Percentiles rank a stretch among this genome's conserved stretches.
phyloP scores from a whole-genome alignment of 2,329 filamentous ascomycete species.

The Colletotrichum paranaense region DNA sequence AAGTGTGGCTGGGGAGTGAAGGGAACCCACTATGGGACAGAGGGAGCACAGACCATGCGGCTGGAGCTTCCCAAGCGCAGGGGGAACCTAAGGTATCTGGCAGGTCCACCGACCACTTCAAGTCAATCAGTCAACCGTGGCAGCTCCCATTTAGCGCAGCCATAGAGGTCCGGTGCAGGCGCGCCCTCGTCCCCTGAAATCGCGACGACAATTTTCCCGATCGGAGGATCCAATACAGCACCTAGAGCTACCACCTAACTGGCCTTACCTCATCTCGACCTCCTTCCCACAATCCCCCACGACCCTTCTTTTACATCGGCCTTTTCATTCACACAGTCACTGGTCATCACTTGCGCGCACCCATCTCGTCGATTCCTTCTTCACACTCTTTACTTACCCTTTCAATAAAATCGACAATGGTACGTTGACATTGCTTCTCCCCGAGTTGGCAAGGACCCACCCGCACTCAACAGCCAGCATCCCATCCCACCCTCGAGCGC shows the following conservation, averaged over 20 bases:
- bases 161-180: conserved; percentile 9
- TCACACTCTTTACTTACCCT: conserved; percentile 24
- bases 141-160: conserved; percentile 26
- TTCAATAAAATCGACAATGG: conserved; percentile 42
- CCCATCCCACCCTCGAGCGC: conserved; percentile 3
- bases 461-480: background rate
- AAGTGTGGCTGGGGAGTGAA: conserved; percentile 25
- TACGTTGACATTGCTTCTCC: conserved; percentile 32
- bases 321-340: background rate
- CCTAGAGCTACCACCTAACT: background rate
- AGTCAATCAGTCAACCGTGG: conserved; percentile 31
- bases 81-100: background rate
- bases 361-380: background rate
- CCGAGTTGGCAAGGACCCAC: background rate
- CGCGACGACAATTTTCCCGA: conserved; percentile 36
- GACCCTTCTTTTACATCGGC: background rate
- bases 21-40: background rate
- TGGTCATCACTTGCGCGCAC: background rate
- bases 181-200: conserved; percentile 35
- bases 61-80: conserved; percentile 23
- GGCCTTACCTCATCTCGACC: conserved; percentile 9
- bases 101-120: background rate
- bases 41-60: conserved; percentile 9
- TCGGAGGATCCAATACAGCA: conserved; percentile 9
- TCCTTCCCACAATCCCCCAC: conserved; percentile 2